Conservation (phyloP, 352 stramenopile genomes). For the Globisporangium spinosum region DNA sequence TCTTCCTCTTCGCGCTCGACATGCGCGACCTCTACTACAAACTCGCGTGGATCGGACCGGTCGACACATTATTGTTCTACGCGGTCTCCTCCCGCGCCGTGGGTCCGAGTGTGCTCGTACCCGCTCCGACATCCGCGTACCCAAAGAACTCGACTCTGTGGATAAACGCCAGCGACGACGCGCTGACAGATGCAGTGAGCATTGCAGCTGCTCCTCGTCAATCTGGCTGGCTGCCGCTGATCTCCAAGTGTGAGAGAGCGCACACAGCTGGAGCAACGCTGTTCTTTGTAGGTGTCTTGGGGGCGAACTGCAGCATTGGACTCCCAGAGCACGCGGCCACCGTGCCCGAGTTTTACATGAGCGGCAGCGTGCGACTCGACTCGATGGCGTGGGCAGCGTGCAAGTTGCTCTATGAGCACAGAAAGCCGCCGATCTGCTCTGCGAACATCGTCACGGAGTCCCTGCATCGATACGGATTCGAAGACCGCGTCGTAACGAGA, state of each 20-base stretch:
- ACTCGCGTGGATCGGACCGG: slow-evolving; percentile 43
- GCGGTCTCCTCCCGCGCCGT: slow-evolving; percentile 22
- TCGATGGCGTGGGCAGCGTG: slow-evolving; percentile 49
- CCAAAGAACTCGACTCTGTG: slow-evolving; percentile 8
- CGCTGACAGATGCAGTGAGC: slow-evolving; percentile 1
- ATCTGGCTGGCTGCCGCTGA: slow-evolving; percentile 4
- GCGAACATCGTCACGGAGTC: slow-evolving; percentile 39
- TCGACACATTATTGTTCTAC: slow-evolving; percentile 39
- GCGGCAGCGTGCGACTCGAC: slow-evolving; percentile 37
- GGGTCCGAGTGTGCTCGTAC: slow-evolving; percentile 10
- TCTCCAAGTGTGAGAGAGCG: slow-evolving; percentile 1
- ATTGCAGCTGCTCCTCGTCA: neutral
- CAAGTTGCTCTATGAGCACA: slow-evolving; percentile 33
- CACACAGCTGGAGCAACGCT: neutral
- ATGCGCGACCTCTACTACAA: slow-evolving; percentile 54
- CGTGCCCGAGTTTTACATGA: slow-evolving; percentile 19
- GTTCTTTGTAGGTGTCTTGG: slow-evolving; percentile 18
- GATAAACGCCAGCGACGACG: neutral
- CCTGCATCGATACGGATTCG: slow-evolving; percentile 32
- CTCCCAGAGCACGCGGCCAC: neutral
- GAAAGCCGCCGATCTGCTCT: slow-evolving; percentile 38
- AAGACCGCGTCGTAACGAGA: slow-evolving; percentile 21
- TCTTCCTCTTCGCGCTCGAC: slow-evolving; percentile 24
- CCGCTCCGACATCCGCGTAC: neutral
- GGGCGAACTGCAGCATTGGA: slow-evolving; percentile 8